Evolutionary conservation across 345 rosid species (phyloP), one percentile per base, ranked within the genome.

Genomic region (Firmiana major): DNA sequence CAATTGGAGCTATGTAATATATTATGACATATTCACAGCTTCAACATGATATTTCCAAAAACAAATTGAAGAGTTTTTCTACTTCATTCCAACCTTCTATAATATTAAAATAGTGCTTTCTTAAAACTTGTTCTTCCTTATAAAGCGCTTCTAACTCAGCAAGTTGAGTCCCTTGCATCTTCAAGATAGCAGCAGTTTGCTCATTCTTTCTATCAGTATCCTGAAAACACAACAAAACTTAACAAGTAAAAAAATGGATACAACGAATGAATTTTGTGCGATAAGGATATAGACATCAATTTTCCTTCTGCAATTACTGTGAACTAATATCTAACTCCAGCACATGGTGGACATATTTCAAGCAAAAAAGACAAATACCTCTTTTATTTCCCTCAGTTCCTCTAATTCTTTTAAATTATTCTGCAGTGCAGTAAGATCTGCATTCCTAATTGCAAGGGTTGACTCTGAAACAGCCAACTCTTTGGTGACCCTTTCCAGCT

Each of bases 131-230:
- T 75, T 96, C 99, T 83, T 96, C 97, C 82, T 93, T 96, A 46
- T 96, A 96, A 69, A 92, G 91, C 8, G 73, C 78, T 84, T 96
- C 99, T 63, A 93, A 82, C 85, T 93, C 99, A 58, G 93, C 91
- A 81, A 96, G 92, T 89, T 92, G 98, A 78, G 89, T 84, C 68
- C 90, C 97, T 80, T 96, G 99, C 98, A 90, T 93, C 88, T 90
- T 96, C 86, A 96, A 82, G 83, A 96, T 93, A 73, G 94, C 87
- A 80, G 99, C 98, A 79, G 98, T 96, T 87, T 92, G 98, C 81
- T 96, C 97, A 79, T 96, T 96, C 82, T 96, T 96, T 83, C 98
- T 84, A 80, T 96, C 98, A 77, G 92, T 96, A 84, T 96, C 99
- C 99, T 95, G 73, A 73, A 73, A 80, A 15, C 63, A 81, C 55